These are phyloP conservation scores for Diatrype stigma DNA, from an alignment of 2,329 filamentous ascomycete genomes.

Conservation along the genomic window DNA sequence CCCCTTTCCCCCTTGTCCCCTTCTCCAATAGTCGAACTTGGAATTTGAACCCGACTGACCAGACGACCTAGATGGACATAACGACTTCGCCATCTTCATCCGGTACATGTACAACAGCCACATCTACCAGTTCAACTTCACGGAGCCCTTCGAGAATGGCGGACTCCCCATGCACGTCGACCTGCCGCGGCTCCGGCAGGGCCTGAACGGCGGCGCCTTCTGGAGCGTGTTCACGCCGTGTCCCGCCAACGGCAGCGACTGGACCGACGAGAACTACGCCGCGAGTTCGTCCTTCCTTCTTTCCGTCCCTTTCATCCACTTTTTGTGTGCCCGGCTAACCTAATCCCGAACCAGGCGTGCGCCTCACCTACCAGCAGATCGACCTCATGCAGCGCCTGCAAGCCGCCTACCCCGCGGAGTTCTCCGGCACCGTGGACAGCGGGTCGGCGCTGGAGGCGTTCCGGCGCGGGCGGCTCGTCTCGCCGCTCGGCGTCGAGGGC, in stretches of 20 bases:
- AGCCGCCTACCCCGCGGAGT: slow-evolving; percentile 43
- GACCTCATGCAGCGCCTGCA: slow-evolving; percentile 60
- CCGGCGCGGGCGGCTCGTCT: slow-evolving; percentile 61
- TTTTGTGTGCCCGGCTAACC: slow-evolving; percentile 4
- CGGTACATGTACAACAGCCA: slow-evolving; percentile 66
- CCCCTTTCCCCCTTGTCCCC: no score
- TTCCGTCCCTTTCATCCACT: background rate
- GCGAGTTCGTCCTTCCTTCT: slow-evolving; percentile 44
- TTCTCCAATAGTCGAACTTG: no score
- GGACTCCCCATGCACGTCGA: slow-evolving; percentile 70
- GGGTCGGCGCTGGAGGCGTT: slow-evolving; percentile 60
- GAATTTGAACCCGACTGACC: no score
- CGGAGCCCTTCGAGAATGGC: slow-evolving; percentile 67
- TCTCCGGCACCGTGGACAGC: slow-evolving; percentile 61
- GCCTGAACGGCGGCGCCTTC: slow-evolving; percentile 79
- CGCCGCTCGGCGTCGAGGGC: slow-evolving; percentile 77
- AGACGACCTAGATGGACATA: slow-evolving; percentile 68
- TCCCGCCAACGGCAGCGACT: slow-evolving; percentile 67
- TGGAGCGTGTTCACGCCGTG: slow-evolving; percentile 86
- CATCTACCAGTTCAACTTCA: slow-evolving; percentile 72
- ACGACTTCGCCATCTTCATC: slow-evolving; percentile 77
- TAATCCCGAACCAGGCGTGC: slow-evolving; percentile 58
- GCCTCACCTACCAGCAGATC: slow-evolving; percentile 62
- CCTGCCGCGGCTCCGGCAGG: slow-evolving; percentile 66
- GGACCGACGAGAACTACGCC: slow-evolving; percentile 68